Conservation (phyloP, 176 grass and related monocot genomes). For the Dendrocalamus sinicus region DNA sequence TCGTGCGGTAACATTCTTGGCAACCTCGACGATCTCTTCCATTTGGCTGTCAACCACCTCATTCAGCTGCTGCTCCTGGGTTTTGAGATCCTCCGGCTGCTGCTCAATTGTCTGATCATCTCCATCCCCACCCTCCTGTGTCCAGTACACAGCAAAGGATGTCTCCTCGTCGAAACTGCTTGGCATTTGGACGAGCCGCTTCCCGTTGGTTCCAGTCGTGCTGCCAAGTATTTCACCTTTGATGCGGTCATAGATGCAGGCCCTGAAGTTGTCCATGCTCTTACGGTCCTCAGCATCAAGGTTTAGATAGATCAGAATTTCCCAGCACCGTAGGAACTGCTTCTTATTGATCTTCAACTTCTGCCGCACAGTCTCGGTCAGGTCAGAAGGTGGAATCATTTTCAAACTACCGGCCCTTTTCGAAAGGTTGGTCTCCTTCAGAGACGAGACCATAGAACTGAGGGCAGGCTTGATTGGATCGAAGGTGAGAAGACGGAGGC, state of each 20-base stretch:
- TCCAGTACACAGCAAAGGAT: slow-evolving; percentile 79
- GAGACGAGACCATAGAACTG: slow-evolving; percentile 45
- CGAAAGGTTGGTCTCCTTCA: slow-evolving; percentile 72
- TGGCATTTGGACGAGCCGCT: slow-evolving; percentile 61
- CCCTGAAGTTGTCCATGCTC: slow-evolving; percentile 75
- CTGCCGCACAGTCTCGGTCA: slow-evolving; percentile 56
- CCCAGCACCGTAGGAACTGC: slow-evolving; percentile 80
- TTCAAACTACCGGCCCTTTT: slow-evolving; percentile 55
- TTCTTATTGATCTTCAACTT: slow-evolving; percentile 93
- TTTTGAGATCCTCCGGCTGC: slow-evolving; percentile 53
- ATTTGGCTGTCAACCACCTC: slow-evolving; percentile 68
- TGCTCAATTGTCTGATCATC: slow-evolving; percentile 45
- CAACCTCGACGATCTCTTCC: slow-evolving; percentile 66
- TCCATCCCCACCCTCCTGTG: slow-evolving; percentile 41
- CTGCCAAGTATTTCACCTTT: slow-evolving; percentile 67
- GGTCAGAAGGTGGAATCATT: slow-evolving; percentile 53
- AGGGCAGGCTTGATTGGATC: slow-evolving; percentile 65
- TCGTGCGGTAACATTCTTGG: slow-evolving; percentile 57
- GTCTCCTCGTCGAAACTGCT: slow-evolving; percentile 58
- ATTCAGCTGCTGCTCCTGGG: slow-evolving; percentile 79
- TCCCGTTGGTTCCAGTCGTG: slow-evolving; percentile 52
- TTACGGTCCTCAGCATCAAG: slow-evolving; percentile 58
- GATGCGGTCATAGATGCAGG: slow-evolving; percentile 71
- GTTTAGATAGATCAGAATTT: slow-evolving; percentile 81
- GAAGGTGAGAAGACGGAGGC: slow-evolving; percentile 63